Evolutionary conservation across 2,329 filamentous ascomycete species (phyloP).

Genomic region (Phoma herbarum): DNA sequence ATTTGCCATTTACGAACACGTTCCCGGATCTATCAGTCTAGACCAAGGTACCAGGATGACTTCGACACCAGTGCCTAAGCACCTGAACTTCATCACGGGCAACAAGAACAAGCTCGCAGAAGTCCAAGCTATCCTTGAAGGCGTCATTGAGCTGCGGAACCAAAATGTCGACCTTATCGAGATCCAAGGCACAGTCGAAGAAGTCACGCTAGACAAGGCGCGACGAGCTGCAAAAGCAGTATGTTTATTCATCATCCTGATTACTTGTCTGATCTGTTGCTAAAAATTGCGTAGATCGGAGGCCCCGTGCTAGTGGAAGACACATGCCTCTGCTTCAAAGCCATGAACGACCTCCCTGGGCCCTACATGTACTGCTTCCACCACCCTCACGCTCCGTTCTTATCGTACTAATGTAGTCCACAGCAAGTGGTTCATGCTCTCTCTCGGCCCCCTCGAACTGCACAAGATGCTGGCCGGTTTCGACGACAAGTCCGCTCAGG

Average conservation of each 20-base stretch:
- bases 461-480: slow-evolving; percentile 92
- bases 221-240: slow-evolving; percentile 80
- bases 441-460: slow-evolving; percentile 82
- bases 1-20: not conserved
- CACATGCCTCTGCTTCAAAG: slow-evolving; percentile 92
- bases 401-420: slow-evolving; percentile 8
- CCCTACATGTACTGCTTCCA: slow-evolving; percentile 79
- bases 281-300: slow-evolving; percentile 64
- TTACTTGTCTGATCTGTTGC: slow-evolving; percentile 11
- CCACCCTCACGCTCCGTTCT: not conserved
- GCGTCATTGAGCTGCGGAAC: slow-evolving; percentile 74
- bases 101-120: slow-evolving; percentile 94
- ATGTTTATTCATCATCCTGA: slow-evolving; percentile 39
- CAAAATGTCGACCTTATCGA: slow-evolving; percentile 83
- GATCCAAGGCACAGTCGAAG: slow-evolving; percentile 90
- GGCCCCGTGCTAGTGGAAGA: slow-evolving; percentile 96
- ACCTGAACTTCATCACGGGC: slow-evolving; percentile 93
- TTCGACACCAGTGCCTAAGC: slow-evolving; percentile 48
- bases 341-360: slow-evolving; percentile 88
- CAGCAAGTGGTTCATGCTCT: slow-evolving; percentile 95
- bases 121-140: slow-evolving; percentile 83
- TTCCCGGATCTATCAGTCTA: not conserved
- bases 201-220: slow-evolving; percentile 90
- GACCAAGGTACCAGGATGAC: slow-evolving; percentile 20
- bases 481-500: slow-evolving; percentile 88